Conservation (phyloP, 345 rosid genomes). For the Eutrema heterophyllum region DNA sequence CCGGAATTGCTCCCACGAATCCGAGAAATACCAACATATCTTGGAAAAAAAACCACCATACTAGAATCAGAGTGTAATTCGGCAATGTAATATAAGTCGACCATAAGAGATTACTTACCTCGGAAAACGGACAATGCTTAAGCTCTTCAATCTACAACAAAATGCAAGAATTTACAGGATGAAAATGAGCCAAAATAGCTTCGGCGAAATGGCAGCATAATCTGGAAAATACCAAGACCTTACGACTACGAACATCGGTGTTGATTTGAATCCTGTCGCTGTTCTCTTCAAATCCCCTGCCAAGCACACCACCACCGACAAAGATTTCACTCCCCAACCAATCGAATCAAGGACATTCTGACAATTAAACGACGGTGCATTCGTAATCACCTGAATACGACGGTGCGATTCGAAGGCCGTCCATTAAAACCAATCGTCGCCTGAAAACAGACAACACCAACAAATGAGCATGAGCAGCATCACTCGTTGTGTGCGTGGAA, state of each 20-base stretch:
- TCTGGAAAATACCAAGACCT: slow-evolving; percentile 35
- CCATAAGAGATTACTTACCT: slow-evolving; percentile 42
- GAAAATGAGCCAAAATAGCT: neutral
- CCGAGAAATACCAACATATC: slow-evolving; percentile 91
- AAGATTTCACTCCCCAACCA: neutral
- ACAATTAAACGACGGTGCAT: too few species aligned
- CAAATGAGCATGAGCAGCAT: neutral
- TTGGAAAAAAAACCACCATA: neutral
- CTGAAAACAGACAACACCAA: slow-evolving; percentile 34
- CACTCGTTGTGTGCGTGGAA: neutral
- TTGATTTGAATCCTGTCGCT: slow-evolving; percentile 60
- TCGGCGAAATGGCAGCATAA: neutral
- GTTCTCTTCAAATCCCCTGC: slow-evolving; percentile 73
- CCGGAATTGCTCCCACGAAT: slow-evolving; percentile 90
- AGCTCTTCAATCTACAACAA: slow-evolving; percentile 73
- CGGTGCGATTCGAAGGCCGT: slow-evolving; percentile 81
- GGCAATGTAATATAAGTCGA: neutral
- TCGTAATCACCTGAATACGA: slow-evolving; percentile 57
- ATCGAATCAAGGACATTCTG: neutral
- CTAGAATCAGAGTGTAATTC: neutral
- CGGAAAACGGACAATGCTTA: slow-evolving; percentile 65
- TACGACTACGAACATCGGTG: slow-evolving; percentile 60
- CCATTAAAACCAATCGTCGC: slow-evolving; percentile 75
- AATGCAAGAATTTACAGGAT: neutral
- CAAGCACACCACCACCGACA: neutral